Conservation (phyloP, 2,329 filamentous ascomycete species). For the Nannizzia gypsea region DNA sequence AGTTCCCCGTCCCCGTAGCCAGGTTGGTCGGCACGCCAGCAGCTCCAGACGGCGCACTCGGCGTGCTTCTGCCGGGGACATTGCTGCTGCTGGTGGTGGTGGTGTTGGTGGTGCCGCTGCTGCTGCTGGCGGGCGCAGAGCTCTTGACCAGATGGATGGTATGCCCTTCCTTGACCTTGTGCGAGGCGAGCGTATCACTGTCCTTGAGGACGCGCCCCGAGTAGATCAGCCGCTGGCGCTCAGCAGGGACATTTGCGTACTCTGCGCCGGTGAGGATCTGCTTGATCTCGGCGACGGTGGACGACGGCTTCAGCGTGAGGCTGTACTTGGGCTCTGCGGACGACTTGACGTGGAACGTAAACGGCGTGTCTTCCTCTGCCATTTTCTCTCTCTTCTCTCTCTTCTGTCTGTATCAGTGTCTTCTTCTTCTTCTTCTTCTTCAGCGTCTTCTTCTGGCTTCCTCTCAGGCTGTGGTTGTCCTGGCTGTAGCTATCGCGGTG, state of each 20-base stretch:
- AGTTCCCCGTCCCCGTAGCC: constrained; percentile 54
- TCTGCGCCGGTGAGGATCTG: constrained; percentile 69
- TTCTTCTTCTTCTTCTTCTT: background rate
- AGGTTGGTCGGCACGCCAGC: constrained; percentile 38
- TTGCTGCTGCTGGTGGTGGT: constrained; percentile 14
- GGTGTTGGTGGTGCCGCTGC: constrained; percentile 10
- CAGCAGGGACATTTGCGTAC: constrained; percentile 73
- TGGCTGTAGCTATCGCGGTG: background rate
- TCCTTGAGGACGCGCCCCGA: constrained; percentile 96
- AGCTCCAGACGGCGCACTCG: constrained; percentile 7
- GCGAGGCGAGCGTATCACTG: constrained; percentile 66
- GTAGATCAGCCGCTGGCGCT: constrained; percentile 92
- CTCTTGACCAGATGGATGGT: constrained; percentile 96
- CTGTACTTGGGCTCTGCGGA: constrained; percentile 77
- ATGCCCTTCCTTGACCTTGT: constrained; percentile 93
- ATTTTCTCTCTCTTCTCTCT: constrained; percentile 18
- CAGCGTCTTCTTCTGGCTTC: background rate
- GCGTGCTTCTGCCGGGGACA: constrained; percentile 11
- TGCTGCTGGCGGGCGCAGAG: constrained; percentile 55
- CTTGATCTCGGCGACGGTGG: constrained; percentile 77
- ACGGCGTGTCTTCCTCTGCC: constrained; percentile 51
- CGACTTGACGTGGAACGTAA: constrained; percentile 98
- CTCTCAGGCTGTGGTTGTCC: background rate
- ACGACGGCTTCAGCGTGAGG: constrained; percentile 65
- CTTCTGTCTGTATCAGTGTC: background rate